phyloP scores from a whole-genome alignment of 495 filamentous ascomycete species.

The Aspergillus sclerotioniger region DNA sequence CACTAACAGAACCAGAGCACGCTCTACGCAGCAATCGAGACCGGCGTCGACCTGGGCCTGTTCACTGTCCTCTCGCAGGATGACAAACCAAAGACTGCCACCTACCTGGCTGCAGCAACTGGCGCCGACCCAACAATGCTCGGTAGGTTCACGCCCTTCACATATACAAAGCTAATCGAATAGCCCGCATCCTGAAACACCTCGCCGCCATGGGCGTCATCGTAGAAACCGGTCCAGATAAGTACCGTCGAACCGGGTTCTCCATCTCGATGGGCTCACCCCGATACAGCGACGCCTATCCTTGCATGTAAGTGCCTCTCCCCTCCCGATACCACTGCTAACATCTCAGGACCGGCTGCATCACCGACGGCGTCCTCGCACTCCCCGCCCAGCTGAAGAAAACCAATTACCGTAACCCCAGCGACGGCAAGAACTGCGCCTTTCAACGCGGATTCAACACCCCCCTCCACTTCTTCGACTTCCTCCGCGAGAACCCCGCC shows the following conservation, averaged over 20 bases:
- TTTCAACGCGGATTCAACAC: conserved; percentile 36
- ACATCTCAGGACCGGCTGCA: conserved; percentile 28
- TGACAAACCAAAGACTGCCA: conserved; percentile 30
- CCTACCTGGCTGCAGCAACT: conserved; percentile 30
- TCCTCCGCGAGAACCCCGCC: conserved; percentile 24
- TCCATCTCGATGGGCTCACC: conserved; percentile 37
- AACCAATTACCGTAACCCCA: conserved; percentile 30
- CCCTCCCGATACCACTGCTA: too few relatives aligned
- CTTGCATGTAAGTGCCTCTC: conserved; percentile 37
- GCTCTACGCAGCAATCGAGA: conserved; percentile 31
- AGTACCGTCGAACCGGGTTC: conserved; percentile 46
- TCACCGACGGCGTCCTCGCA: conserved; percentile 27
- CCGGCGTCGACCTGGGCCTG: conserved; percentile 32
- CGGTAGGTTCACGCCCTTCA: conserved; percentile 20
- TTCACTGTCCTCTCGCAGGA: conserved; percentile 34
- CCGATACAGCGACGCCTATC: conserved; percentile 35
- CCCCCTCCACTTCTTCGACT: conserved; percentile 35
- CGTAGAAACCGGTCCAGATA: conserved; percentile 39
- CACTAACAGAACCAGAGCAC: conserved; percentile 16
- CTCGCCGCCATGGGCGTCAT: conserved; percentile 51
- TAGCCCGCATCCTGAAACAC: conserved; percentile 46
- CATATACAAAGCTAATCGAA: neutral
- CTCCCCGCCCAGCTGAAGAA: conserved; percentile 32
- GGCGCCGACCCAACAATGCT: conserved; percentile 30
- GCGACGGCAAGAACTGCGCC: conserved; percentile 27